These are phyloP conservation scores for Fraxinus latifolia DNA, from an alignment of 305 asterid genomes.

Conservation along the genomic window DNA sequence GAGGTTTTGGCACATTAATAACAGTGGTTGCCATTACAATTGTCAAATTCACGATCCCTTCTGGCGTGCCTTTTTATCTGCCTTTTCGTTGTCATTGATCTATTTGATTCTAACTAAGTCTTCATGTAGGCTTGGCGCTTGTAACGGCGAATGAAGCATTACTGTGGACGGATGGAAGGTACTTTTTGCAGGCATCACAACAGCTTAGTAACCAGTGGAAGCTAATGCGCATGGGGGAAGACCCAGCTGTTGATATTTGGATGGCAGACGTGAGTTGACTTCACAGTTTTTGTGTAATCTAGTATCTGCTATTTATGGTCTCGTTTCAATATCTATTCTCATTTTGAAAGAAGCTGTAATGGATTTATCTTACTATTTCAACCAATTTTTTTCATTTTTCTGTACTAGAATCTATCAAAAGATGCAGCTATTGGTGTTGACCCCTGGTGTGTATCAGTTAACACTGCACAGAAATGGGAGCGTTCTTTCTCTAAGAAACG, in stretches of 20 bases:
- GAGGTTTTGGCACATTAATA: neutral
- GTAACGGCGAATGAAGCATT: slow-evolving; percentile 72
- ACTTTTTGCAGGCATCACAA: slow-evolving; percentile 83
- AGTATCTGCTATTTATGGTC: neutral
- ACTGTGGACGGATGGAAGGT: slow-evolving; percentile 94
- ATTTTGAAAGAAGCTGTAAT: slow-evolving; percentile 9
- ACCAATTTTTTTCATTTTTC: slow-evolving; percentile 24
- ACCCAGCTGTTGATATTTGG: slow-evolving; percentile 78
- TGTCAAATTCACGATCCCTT: neutral
- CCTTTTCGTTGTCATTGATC: neutral
- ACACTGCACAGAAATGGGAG: slow-evolving; percentile 86
- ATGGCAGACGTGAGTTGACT: slow-evolving; percentile 72
- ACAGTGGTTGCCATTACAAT: slow-evolving; percentile 5
- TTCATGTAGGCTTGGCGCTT: slow-evolving; percentile 71
- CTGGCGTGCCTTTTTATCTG: neutral
- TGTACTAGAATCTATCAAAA: slow-evolving; percentile 64
- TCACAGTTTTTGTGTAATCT: slow-evolving; percentile 13
- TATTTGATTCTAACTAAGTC: slow-evolving; percentile 9
- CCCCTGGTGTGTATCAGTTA: slow-evolving; percentile 91
- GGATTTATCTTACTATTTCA: neutral
- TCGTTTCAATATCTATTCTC: neutral
- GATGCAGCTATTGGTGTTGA: slow-evolving; percentile 82
- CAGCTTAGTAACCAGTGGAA: slow-evolving; percentile 83
- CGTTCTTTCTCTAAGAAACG: slow-evolving; percentile 62
- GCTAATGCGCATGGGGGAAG: slow-evolving; percentile 92